Base-by-base conservation (phyloP, 2,329 filamentous ascomycete genomes). In the Penicillium sp. region DNA sequence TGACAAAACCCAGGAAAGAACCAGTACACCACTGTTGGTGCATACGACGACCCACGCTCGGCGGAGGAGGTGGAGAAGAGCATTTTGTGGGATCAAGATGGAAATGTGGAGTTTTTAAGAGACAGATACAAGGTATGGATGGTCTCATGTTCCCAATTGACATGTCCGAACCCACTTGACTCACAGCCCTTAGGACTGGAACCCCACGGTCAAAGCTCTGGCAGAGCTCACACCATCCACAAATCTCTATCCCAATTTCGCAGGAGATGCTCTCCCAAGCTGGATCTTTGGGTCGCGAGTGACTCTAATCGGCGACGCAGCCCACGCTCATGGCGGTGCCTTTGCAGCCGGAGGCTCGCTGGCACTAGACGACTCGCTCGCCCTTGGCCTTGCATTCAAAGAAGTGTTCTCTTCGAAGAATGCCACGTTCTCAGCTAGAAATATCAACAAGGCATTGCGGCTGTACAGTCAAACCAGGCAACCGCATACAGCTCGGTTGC, bases 401-500 rank as follows among this genome's bases (percentile, higher is more conserved):
- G 68, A 81, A 29, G 63, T 76, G 0, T 75, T 76, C 38, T 19
- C 54, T 11, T 40, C 48, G 39, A 16, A 39, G 44, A 0, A 9
- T 5, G 7, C 25, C 45, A 19, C 34, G 2, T 33, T 53, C 10
- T 53, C 55, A 4, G 2, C n/a, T 46, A 27, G 31, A 13, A 59
- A 68, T 7, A 60, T 79, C 5, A 51, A 60, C 0, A 61, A 55
- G 13, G 74, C 75, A 0, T 60, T 81, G 19, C 53, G 57, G 3
- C 55, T 80, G 15, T 81, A 81, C 54, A 75, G 78, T 52, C 68
- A 64, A n/a, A 77, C 76, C 0, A 70, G 79, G 29, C 76, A 78
- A 31, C 69, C 78, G 8, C 61, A 81, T 52, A 75, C 77, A 0
- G 72, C 75, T 36, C 65, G 66, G 0, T 65, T 79, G 39, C 57